Conservation (phyloP, 2,329 filamentous ascomycete species). For the Chrysoporthe deuterocubensis region DNA sequence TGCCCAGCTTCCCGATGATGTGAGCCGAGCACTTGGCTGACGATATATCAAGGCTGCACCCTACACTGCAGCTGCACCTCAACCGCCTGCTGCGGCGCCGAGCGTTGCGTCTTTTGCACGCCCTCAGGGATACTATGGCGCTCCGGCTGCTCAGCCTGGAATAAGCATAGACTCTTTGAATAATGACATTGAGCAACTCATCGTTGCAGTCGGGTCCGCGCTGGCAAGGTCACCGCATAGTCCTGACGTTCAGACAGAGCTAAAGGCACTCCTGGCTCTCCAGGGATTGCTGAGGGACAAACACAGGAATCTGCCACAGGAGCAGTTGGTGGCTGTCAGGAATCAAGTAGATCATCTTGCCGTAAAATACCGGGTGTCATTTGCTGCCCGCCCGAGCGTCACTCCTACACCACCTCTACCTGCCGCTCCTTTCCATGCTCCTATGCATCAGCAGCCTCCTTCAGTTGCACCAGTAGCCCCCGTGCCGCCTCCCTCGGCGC, state of each 20-base stretch:
- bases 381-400: slow-evolving; percentile 40
- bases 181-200: slow-evolving; percentile 80
- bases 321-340: slow-evolving; percentile 83
- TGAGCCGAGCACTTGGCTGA: slow-evolving; percentile 24
- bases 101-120: slow-evolving; percentile 47
- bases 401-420: slow-evolving; percentile 37
- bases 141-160: slow-evolving; percentile 44
- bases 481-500: slow-evolving; percentile 39
- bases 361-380: slow-evolving; percentile 60
- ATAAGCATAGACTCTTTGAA: slow-evolving; percentile 76
- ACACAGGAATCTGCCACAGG: slow-evolving; percentile 66
- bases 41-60: slow-evolving; percentile 30
- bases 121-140: slow-evolving; percentile 44
- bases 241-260: slow-evolving; percentile 72
- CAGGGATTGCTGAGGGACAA: slow-evolving; percentile 79
- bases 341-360: slow-evolving; percentile 81
- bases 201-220: slow-evolving; percentile 72
- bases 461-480: slow-evolving; percentile 39
- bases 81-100: slow-evolving; percentile 44
- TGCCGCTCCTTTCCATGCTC: slow-evolving; percentile 40
- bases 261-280: slow-evolving; percentile 84
- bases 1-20: neutral
- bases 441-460: slow-evolving; percentile 35
- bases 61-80: slow-evolving; percentile 35
- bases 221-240: slow-evolving; percentile 79